Conservation (phyloP, 495 filamentous ascomycete species). For the Melanomma pulvis-pyrius region DNA sequence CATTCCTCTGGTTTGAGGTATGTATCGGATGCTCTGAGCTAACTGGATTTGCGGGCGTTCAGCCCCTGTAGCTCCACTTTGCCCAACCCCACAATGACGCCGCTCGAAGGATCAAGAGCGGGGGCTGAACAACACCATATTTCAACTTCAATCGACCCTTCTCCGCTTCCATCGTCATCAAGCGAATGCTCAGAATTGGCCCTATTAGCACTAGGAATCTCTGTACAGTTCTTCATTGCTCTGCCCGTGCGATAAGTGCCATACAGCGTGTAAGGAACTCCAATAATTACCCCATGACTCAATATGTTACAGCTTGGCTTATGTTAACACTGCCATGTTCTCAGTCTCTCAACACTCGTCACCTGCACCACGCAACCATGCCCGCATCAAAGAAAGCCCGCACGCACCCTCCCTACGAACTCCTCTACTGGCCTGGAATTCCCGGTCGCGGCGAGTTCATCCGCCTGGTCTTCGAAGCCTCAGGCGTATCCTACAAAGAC, state of each 20-base stretch:
- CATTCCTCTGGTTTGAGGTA: neutral
- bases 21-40: neutral
- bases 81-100: neutral
- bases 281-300: too few relatives aligned
- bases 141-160: neutral
- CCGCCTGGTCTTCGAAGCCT: conserved; percentile 66
- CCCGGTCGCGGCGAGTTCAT: conserved; percentile 69
- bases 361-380: conserved; percentile 1
- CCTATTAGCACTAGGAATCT: neutral
- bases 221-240: too few relatives aligned
- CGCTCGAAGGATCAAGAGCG: neutral
- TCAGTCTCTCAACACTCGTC: neutral
- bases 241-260: neutral
- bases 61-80: neutral
- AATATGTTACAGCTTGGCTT: too few relatives aligned
- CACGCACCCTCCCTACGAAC: conserved; percentile 48
- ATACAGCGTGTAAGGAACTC: neutral
- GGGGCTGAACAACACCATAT: neutral
- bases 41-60: neutral
- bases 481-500: conserved; percentile 63
- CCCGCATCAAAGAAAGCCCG: conserved; percentile 28
- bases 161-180: neutral
- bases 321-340: neutral
- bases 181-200: neutral
- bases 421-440: conserved; percentile 66